Evolutionary conservation across 495 filamentous ascomycete genomes (phyloP).

Genomic region (Astrocystis sublimbata): DNA sequence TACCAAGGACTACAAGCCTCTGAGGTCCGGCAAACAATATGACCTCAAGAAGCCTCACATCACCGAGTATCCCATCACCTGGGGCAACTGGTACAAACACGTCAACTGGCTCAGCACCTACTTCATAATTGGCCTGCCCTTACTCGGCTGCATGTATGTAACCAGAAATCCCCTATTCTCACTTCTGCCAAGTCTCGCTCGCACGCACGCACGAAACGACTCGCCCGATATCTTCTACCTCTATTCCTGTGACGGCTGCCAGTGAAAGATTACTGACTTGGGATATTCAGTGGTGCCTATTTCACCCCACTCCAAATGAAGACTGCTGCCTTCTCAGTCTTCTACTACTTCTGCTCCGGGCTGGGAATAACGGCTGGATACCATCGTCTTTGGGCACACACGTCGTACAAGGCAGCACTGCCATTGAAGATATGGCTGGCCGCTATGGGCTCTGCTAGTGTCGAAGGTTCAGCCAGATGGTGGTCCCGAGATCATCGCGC

Average conservation of each 20-base stretch:
- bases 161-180: too few relatives aligned
- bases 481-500: constrained; percentile 96
- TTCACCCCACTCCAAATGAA: constrained; percentile 77
- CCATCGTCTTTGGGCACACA: constrained; percentile 93
- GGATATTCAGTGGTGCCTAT: constrained; percentile 68
- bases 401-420: constrained; percentile 84
- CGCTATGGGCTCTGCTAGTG: constrained; percentile 87
- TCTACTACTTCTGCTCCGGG: constrained; percentile 92
- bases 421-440: constrained; percentile 93
- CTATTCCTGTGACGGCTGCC: too few relatives aligned
- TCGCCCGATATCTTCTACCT: too few relatives aligned
- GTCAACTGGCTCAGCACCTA: constrained; percentile 93
- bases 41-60: constrained; percentile 56
- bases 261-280: too few relatives aligned
- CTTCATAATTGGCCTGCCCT: constrained; percentile 82
- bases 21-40: constrained; percentile 46
- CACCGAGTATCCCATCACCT: constrained; percentile 68
- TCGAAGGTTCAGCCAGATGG: constrained; percentile 96
- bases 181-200: too few relatives aligned
- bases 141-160: constrained; percentile 76
- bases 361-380: constrained; percentile 89
- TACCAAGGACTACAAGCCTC: constrained; percentile 50
- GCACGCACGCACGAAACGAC: too few relatives aligned
- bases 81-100: constrained; percentile 92
- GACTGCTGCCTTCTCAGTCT: constrained; percentile 77